These are phyloP conservation scores for Fusarium avenaceum DNA, from an alignment of 2,329 filamentous ascomycete species.

Conservation along the genomic window DNA sequence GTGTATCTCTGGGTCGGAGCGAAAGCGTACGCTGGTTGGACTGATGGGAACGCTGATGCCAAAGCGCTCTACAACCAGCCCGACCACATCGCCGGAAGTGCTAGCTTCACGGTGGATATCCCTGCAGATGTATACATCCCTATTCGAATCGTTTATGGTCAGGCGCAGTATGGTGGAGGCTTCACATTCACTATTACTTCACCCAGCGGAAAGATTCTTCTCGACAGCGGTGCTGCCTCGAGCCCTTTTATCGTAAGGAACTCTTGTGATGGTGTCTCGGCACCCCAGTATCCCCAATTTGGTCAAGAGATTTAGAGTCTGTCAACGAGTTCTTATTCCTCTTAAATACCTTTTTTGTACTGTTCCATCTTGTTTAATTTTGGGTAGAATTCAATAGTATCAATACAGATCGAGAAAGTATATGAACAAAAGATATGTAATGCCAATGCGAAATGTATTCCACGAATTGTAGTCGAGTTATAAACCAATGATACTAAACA, in stretches of 20 bases:
- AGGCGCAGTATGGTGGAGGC: conserved; percentile 13
- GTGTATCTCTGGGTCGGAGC: conserved; percentile 1
- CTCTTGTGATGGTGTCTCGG: neutral
- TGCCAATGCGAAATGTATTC: too few relatives aligned
- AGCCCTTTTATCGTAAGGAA: neutral
- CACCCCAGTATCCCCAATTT: fast-evolving
- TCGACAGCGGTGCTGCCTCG: fast-evolving
- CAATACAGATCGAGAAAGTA: too few relatives aligned
- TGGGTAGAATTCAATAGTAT: too few relatives aligned
- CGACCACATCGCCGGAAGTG: conserved; percentile 3
- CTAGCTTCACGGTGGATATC: fast-evolving
- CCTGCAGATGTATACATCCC: neutral
- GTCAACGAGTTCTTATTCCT: too few relatives aligned
- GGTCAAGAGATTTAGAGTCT: neutral
- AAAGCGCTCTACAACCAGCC: conserved; percentile 18
- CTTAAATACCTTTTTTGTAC: too few relatives aligned
- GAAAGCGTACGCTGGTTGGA: neutral
- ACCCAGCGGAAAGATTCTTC: conserved; percentile 2
- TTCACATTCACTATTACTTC: neutral
- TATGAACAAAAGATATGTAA: too few relatives aligned
- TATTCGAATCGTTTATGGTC: neutral
- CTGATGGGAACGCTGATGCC: neutral
- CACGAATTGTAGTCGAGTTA: too few relatives aligned
- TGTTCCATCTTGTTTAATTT: neutral
- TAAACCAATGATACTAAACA: neutral